Percentiles rank a stretch among this genome's conserved stretches.
Evolutionary conservation across 352 stramenopile genomes (phyloP).

Genomic region (Pythium apleroticum): DNA sequence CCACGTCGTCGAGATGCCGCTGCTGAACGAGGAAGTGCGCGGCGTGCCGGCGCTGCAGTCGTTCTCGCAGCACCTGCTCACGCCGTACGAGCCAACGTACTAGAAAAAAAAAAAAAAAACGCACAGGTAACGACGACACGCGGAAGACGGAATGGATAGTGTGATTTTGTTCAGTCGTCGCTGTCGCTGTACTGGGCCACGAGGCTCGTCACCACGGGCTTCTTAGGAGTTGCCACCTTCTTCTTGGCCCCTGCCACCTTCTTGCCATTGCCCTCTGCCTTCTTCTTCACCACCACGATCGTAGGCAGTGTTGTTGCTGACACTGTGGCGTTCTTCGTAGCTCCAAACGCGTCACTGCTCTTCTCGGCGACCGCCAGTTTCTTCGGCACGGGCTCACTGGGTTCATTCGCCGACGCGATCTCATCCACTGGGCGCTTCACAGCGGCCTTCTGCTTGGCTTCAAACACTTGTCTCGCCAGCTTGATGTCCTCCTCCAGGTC

Average conservation of each 20-base stretch:
- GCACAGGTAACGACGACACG: too few relatives aligned
- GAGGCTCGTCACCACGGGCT: conserved; percentile 49
- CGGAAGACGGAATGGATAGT: background rate
- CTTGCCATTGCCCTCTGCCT: conserved; percentile 39
- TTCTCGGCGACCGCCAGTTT: conserved; percentile 20
- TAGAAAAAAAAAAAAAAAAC: conserved; percentile 30
- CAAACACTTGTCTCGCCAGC: conserved; percentile 57
- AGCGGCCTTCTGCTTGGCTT: conserved; percentile 36
- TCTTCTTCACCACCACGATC: conserved; percentile 30
- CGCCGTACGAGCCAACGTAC: conserved; percentile 87
- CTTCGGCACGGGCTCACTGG: conserved; percentile 10
- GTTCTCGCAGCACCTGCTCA: conserved; percentile 95
- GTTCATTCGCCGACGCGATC: conserved; percentile 1
- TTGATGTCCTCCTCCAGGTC: conserved; percentile 50
- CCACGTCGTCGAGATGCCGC: conserved; percentile 98
- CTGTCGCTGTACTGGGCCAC: conserved; percentile 83
- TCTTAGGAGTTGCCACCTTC: conserved; percentile 33
- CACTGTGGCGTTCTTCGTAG: background rate
- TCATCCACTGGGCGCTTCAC: conserved; percentile 31
- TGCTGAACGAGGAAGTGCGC: conserved; percentile 98
- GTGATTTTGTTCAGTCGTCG: conserved; percentile 35
- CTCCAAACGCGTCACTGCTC: background rate
- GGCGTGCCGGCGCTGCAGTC: conserved; percentile 92
- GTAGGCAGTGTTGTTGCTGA: conserved; percentile 22
- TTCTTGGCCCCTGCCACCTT: conserved; percentile 24